Base-by-base conservation (phyloP, 495 filamentous ascomycete species). In the Penicillium angulare region DNA sequence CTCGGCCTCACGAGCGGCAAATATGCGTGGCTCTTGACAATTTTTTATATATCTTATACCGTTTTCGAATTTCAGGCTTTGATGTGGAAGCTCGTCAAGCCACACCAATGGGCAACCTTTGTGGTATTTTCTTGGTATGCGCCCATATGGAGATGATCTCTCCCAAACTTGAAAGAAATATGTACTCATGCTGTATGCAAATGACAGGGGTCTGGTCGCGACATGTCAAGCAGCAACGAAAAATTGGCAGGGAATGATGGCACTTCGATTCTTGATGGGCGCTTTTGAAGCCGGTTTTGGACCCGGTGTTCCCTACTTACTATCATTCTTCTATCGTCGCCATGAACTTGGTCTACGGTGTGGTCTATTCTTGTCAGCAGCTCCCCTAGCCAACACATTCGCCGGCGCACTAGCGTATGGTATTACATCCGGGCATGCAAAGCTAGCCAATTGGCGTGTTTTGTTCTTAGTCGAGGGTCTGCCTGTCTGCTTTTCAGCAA, bases 401-500 rank as follows among this genome's bases (percentile, higher is more conserved):
- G 88, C 89, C 0, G 88, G 89, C 22, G 86, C 87, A 5, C 72
- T 96, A 4, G 90, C 90, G 0, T 95, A 88, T 47, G 88, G 84
- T 6, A 93, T 96, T 48, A 91, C 87, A 0, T 86, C 80, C 0
- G 84, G 86, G 2, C 76, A 84, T 60, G 73, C 84, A 1, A 63
- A 73, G 7, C 70, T 95, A 31, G 78, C 86, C 1, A 87, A 81
- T 43, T 96, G 90, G 90, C 78, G 88, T 26, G 66, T 95, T 1
- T 67, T 96, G 17, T 93, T 96, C 66, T 72, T 95, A 5, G 85
- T 92, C 5, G 90, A 96, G 68, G 90, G 90, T 3, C 55, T 89
- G 3, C 90, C 90, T 3, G 85, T 82, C 2, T 72, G 89, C 32
- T 35, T 83, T 3, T 76, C 88, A n/a, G 84, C 86, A 0, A 47